Conservation (phyloP, 179 eudicot species). For the Beta corolliflora region DNA sequence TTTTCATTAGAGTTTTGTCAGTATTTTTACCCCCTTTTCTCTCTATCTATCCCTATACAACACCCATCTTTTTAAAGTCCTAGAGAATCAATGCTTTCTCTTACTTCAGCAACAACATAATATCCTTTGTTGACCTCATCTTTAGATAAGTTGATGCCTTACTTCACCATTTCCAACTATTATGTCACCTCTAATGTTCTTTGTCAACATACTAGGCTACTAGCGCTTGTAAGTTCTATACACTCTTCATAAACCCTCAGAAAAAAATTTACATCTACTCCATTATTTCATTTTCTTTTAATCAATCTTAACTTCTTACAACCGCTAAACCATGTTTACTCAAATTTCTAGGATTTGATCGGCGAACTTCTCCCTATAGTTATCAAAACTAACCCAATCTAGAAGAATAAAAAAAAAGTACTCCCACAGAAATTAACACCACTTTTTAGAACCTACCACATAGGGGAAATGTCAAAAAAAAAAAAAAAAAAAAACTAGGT, state of each 20-base stretch:
- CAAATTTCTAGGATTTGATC: too few species aligned
- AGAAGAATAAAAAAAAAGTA: too few species aligned
- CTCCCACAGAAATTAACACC: too few species aligned
- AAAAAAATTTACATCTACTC: background rate
- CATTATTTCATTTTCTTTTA: background rate
- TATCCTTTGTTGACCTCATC: conserved; percentile 27
- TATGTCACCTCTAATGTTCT: background rate
- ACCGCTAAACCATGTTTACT: background rate
- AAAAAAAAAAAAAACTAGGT: too few species aligned
- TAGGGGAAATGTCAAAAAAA: too few species aligned
- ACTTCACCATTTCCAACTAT: conserved; percentile 11
- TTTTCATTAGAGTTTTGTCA: conserved; percentile 34
- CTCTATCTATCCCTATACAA: conserved; percentile 36
- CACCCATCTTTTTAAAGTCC: conserved; percentile 25
- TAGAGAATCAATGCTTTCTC: conserved; percentile 24
- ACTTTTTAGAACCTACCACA: too few species aligned
- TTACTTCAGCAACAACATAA: conserved; percentile 34
- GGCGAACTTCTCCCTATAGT: too few species aligned
- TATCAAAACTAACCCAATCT: too few species aligned
- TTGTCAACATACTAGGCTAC: background rate
- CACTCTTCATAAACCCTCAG: background rate
- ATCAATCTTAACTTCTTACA: background rate
- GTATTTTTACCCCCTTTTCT: conserved; percentile 26
- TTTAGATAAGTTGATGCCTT: conserved; percentile 18
- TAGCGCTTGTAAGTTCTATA: too few species aligned